These are phyloP conservation scores for Cryptococcus wingfieldii DNA, from an alignment of 1,284 basidiomycete species.

Conservation along the genomic window DNA sequence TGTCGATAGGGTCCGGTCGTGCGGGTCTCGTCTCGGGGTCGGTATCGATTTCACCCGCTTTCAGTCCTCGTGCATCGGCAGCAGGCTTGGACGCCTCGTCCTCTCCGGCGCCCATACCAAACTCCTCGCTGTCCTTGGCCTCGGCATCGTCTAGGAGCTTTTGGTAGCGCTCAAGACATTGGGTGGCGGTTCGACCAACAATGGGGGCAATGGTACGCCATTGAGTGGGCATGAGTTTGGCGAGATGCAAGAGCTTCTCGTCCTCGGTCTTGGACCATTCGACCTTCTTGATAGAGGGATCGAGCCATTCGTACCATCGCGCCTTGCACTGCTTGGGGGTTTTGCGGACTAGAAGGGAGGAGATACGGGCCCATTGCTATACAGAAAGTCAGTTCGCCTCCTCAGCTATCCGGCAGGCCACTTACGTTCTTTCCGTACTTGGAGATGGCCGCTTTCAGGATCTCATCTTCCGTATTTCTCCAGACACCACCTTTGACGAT, in stretches of 20 bases:
- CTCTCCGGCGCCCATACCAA: constrained; percentile 80
- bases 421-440: constrained; percentile 92
- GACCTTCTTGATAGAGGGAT: constrained; percentile 99
- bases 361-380: constrained; percentile 83
- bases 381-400: neutral
- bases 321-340: constrained; percentile 99
- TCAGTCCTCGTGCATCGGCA: constrained; percentile 81
- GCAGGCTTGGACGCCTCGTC: constrained; percentile 72
- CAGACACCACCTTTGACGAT: constrained; percentile 85
- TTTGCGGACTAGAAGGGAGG: constrained; percentile 93
- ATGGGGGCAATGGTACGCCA: constrained; percentile 99
- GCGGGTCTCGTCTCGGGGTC: constrained; percentile 99
- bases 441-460: constrained; percentile 93
- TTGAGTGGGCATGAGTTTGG: constrained; percentile 99
- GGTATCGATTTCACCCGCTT: constrained; percentile 97
- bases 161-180: constrained; percentile 97
- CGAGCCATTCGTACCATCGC: constrained; percentile 97
- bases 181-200: constrained; percentile 96
- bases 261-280: constrained; percentile 81
- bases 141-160: constrained; percentile 96
- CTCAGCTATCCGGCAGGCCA: constrained; percentile 4
- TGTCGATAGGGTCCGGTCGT: constrained; percentile 97
- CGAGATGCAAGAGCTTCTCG: constrained; percentile 95
- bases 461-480: constrained; percentile 73
- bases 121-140: constrained; percentile 85